Evolutionary conservation across 352 stramenopile genomes (phyloP).

Genomic region (Globisporangium barbulae): DNA sequence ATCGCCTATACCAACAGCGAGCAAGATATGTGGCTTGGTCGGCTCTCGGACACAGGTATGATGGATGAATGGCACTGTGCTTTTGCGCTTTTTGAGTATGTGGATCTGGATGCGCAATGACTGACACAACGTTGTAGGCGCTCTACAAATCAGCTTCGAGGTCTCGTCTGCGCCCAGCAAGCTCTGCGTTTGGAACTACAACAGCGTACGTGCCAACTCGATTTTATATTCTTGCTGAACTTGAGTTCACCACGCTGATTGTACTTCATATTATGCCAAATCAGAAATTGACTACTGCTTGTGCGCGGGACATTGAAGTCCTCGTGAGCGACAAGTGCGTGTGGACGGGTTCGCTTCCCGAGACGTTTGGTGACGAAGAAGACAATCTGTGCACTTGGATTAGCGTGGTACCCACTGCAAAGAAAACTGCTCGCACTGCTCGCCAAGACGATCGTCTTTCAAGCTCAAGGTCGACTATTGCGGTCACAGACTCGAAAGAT

Average conservation of each 20-base stretch:
- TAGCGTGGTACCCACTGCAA: slow-evolving; percentile 30
- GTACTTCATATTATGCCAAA: background rate
- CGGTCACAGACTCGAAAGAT: background rate
- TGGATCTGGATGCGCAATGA: background rate
- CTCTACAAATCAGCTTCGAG: slow-evolving; percentile 56
- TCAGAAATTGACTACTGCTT: slow-evolving; percentile 41
- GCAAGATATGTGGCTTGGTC: slow-evolving; percentile 78
- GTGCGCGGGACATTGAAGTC: slow-evolving; percentile 64
- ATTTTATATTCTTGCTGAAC: background rate
- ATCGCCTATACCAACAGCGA: slow-evolving; percentile 59
- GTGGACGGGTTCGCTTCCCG: slow-evolving; percentile 71
- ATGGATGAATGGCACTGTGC: background rate
- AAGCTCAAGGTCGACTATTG: background rate
- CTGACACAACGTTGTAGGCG: slow-evolving; percentile 20
- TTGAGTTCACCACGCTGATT: background rate
- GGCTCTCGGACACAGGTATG: slow-evolving; percentile 48
- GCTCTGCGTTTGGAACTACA: slow-evolving; percentile 83
- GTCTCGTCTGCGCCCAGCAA: slow-evolving; percentile 44
- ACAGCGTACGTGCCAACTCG: slow-evolving; percentile 39
- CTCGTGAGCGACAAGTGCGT: slow-evolving; percentile 54
- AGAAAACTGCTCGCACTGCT: slow-evolving; percentile 34
- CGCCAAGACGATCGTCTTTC: slow-evolving; percentile 5
- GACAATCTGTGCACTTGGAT: slow-evolving; percentile 73
- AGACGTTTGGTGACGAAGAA: slow-evolving; percentile 66
- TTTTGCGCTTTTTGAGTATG: background rate